Evolutionary conservation across 169 alveolate genomes (phyloP).

Genomic region (Theileria orientalis): DNA sequence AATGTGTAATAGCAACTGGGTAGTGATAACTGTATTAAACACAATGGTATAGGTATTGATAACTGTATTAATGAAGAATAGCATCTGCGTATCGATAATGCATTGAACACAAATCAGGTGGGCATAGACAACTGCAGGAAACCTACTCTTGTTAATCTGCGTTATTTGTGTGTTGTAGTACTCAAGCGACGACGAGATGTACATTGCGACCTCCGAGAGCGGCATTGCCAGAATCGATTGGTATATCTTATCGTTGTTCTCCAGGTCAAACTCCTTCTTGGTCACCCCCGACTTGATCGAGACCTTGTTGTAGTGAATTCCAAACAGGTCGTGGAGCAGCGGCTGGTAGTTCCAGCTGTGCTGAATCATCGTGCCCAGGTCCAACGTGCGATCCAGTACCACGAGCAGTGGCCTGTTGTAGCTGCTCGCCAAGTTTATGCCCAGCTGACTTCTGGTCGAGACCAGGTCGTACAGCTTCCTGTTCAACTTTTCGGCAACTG

Average conservation of each 20-base stretch:
- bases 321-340: slow-evolving; percentile 78
- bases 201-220: slow-evolving; percentile 75
- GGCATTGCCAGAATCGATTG: slow-evolving; percentile 65
- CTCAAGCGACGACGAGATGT: slow-evolving; percentile 69
- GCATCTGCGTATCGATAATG: too few species aligned
- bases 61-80: too few species aligned
- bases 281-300: slow-evolving; percentile 21
- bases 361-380: slow-evolving; percentile 82
- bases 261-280: slow-evolving; percentile 60
- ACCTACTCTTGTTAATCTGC: slow-evolving; percentile 48
- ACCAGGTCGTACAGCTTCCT: slow-evolving; percentile 70
- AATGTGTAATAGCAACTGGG: too few species aligned
- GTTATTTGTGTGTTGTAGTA: slow-evolving; percentile 67
- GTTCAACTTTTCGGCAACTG: slow-evolving; percentile 77
- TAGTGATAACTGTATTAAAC: too few species aligned
- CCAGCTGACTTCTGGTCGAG: slow-evolving; percentile 56
- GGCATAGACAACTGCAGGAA: neutral
- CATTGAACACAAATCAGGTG: too few species aligned
- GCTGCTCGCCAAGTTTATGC: slow-evolving; percentile 60
- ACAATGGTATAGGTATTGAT: neutral
- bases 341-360: slow-evolving; percentile 89
- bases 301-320: slow-evolving; percentile 75
- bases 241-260: slow-evolving; percentile 62
- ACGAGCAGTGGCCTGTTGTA: slow-evolving; percentile 78
- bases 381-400: slow-evolving; percentile 79